phyloP scores from a whole-genome alignment of 805 yeast species.

The Yamadazyma olivae region DNA sequence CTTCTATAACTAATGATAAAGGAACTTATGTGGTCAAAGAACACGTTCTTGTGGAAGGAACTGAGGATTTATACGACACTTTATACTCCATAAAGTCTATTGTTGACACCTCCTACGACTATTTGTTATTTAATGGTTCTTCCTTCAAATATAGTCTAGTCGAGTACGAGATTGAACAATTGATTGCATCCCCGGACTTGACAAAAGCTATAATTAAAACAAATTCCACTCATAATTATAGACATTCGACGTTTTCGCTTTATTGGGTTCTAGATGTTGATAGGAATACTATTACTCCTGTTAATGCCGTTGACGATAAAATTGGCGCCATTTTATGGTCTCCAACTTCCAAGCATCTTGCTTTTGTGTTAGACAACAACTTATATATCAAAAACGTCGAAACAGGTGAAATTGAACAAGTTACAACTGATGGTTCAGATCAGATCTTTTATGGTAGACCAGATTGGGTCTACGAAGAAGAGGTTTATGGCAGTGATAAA shows the following conservation, averaged over 20 bases:
- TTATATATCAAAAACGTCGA: constrained; percentile 45
- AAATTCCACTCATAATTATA: constrained; percentile 60
- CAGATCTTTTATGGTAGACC: constrained; percentile 64
- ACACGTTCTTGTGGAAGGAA: constrained; percentile 19
- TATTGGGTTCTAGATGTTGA: constrained; percentile 62
- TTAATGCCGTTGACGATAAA: constrained; percentile 16
- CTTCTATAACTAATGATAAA: constrained; percentile 49
- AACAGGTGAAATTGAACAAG: constrained; percentile 20
- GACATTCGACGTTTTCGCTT: constrained; percentile 63
- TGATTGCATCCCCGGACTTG: constrained; percentile 68
- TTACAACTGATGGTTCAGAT: constrained; percentile 52
- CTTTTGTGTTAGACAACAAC: constrained; percentile 56
- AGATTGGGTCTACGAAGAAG: constrained; percentile 87
- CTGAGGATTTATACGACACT: constrained; percentile 27
- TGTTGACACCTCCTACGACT: constrained; percentile 41
- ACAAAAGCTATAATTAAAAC: constrained; percentile 57
- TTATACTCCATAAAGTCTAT: constrained; percentile 56
- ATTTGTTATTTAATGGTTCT: constrained; percentile 49
- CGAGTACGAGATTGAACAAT: constrained; percentile 46
- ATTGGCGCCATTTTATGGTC: constrained; percentile 62
- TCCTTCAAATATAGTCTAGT: constrained; percentile 37
- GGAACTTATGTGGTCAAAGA: constrained; percentile 59
- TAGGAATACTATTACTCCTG: constrained; percentile 21
- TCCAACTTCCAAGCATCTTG: constrained; percentile 52
- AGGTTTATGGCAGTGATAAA: constrained; percentile 54